Base-by-base conservation (phyloP, 2,329 filamentous ascomycete species). In the Venturia pyrina region DNA sequence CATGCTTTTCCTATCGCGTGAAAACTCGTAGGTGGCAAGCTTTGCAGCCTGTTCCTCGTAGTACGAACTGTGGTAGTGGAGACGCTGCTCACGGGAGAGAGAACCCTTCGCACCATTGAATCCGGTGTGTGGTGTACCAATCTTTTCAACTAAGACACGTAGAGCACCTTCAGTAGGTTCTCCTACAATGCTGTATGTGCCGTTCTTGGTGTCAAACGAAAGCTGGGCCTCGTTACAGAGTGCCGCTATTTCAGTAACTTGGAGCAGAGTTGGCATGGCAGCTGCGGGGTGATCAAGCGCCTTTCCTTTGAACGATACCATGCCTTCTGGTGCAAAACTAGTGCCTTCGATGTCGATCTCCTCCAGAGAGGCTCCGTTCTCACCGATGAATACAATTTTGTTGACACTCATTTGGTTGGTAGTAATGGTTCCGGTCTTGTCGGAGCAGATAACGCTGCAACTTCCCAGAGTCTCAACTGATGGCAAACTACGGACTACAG, bases 351-450 rank as follows among this genome's bases (percentile, higher is more conserved):
- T 89, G 68, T 95, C 88, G 61, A 96, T 83, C 75, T 96, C 93
- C 71, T 93, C 90, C 32, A 98, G 81, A 67, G 85, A 88, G 65
- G 80, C 85, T 62, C 91, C 93, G 67, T 84, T 78, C 70, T 89
- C 86, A 72, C 85, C 88, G 70, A 99, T 82, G 75, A 93, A 91
- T 61, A 96, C 90, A 66, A 98, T 80, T 78, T 93, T 96, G 81
- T 88, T 95, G 66, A 97, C 95, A 74, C 95, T 98, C 95, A 99
- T 99, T 79, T 98, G 93, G 80, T 99, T 99, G 50, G 95, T 99
- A 13, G 95, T 99, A 75, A 99, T 80, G 62, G 95, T 99, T 71
- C 95, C 96, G 5, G 95, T 99, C 83, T 99, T 99, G 82, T 99
- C 95, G 4, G 96, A 99, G 82, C 96, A 99, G 75, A 99, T 97